These are phyloP conservation scores for Xylariales sp. DNA, from an alignment of 2,329 filamentous ascomycete species.

Conservation along the genomic window DNA sequence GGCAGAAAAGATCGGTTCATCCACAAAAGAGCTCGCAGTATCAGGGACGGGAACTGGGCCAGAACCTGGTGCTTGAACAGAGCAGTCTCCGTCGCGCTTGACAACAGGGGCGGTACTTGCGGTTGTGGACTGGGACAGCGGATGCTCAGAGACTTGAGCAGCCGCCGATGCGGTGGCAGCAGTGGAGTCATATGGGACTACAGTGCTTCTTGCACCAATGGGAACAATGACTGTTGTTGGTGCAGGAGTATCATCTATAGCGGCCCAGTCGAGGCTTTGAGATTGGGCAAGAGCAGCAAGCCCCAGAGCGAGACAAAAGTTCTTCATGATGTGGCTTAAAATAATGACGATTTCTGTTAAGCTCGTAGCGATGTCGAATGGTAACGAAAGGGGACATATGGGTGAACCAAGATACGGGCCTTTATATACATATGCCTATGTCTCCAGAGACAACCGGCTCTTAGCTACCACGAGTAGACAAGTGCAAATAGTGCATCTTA, in stretches of 20 bases:
- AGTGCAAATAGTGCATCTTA: too few species aligned
- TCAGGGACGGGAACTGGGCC: constrained; percentile 28
- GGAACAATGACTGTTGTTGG: neutral
- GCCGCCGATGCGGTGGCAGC: neutral
- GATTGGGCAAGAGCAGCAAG: constrained; percentile 1
- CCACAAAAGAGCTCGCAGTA: constrained; percentile 25
- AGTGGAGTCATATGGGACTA: neutral
- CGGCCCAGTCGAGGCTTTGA: constrained; percentile 2
- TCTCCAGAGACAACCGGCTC: too few species aligned
- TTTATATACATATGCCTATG: too few species aligned
- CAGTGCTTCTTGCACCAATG: constrained; percentile 1
- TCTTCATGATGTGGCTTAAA: constrained; percentile 2
- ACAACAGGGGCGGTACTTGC: neutral
- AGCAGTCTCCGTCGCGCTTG: constrained; percentile 3
- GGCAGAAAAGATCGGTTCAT: constrained; percentile 14
- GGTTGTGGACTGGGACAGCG: neutral
- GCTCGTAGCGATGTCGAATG: too few species aligned
- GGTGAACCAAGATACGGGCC: too few species aligned
- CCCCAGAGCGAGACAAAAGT: neutral
- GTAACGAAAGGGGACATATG: too few species aligned
- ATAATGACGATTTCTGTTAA: too few species aligned
- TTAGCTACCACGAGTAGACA: too few species aligned
- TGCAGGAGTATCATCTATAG: neutral
- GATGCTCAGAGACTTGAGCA: neutral
- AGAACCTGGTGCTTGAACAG: constrained; percentile 17